phyloP scores from a whole-genome alignment of 495 filamentous ascomycete species.

The Aspergillus campestris region DNA sequence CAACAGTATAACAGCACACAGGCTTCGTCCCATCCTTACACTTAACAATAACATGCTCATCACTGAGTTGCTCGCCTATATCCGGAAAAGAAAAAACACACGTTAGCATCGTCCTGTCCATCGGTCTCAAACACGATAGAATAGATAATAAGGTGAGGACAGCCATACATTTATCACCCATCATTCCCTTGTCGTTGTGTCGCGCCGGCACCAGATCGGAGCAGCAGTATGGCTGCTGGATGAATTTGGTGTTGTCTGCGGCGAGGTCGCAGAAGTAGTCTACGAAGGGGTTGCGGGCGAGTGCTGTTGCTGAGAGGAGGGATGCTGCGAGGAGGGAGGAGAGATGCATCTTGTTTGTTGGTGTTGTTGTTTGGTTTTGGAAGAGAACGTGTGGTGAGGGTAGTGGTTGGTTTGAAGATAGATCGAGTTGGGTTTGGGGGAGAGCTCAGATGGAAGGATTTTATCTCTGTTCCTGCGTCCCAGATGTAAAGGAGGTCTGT shows the following conservation, averaged over 20 bases:
- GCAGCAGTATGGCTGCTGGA: conserved; percentile 34
- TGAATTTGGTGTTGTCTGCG: conserved; percentile 23
- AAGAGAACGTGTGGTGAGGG: neutral
- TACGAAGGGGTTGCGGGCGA: conserved; percentile 17
- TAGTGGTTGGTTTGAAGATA: neutral
- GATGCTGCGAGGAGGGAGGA: conserved; percentile 10
- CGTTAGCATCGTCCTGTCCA: no score
- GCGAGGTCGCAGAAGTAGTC: conserved; percentile 29
- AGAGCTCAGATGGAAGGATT: neutral
- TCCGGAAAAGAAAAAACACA: conserved; percentile 3
- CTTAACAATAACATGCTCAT: neutral
- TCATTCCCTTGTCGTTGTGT: conserved; percentile 19
- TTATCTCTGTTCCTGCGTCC: neutral
- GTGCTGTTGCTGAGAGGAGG: conserved; percentile 13
- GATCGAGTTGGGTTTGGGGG: neutral
- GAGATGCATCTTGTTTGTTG: conserved; percentile 26
- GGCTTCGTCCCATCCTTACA: conserved; percentile 3
- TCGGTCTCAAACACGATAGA: no score
- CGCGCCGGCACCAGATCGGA: conserved; percentile 15
- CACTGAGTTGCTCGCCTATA: neutral
- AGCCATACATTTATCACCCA: conserved; percentile 22
- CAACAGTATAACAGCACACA: conserved; percentile 4
- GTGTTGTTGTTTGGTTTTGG: neutral
- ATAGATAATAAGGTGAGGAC: no score
- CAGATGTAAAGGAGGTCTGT: no score